A percentile compares a stretch with the other conserved stretches of the same genome.
phyloP scores from a whole-genome alignment of 495 filamentous ascomycete species.

The Aspergillus bertholletiae region DNA sequence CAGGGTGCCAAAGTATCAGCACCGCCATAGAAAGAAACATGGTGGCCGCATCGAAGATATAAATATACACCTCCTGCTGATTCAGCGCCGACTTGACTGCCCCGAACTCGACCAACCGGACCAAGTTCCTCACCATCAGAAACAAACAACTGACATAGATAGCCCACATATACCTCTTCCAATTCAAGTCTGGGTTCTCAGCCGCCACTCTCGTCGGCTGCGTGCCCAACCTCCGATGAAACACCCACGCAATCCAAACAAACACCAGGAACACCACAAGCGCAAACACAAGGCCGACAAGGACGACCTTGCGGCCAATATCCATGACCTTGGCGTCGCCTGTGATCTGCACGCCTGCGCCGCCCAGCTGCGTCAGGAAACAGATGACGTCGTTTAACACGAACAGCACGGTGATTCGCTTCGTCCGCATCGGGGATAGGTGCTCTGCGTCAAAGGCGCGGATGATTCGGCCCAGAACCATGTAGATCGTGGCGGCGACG shows the following conservation, averaged over 20 bases:
- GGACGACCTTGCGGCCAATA: slow-evolving; percentile 30
- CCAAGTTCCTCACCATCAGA: slow-evolving; percentile 38
- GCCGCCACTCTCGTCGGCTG: slow-evolving; percentile 9
- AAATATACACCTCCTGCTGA: slow-evolving; percentile 34
- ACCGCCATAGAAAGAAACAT: slow-evolving; percentile 27
- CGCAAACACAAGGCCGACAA: slow-evolving; percentile 31
- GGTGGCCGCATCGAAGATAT: slow-evolving; percentile 36
- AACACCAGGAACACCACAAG: slow-evolving; percentile 30
- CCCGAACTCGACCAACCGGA: slow-evolving; percentile 42
- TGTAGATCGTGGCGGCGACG: slow-evolving; percentile 57
- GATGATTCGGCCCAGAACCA: slow-evolving; percentile 53
- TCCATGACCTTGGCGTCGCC: slow-evolving; percentile 26
- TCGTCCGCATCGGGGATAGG: slow-evolving; percentile 24
- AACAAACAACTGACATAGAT: slow-evolving; percentile 36
- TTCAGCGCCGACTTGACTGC: slow-evolving; percentile 19
- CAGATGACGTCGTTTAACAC: slow-evolving; percentile 36
- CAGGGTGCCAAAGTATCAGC: slow-evolving; percentile 31
- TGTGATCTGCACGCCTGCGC: slow-evolving; percentile 42
- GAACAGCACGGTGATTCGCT: slow-evolving; percentile 30
- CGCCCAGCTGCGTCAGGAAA: slow-evolving; percentile 32
- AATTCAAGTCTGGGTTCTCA: slow-evolving; percentile 15
- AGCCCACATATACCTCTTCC: slow-evolving; percentile 32
- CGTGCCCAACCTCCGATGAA: slow-evolving; percentile 19
- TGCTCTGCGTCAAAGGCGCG: slow-evolving; percentile 45
- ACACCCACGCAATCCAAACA: slow-evolving; percentile 18